phyloP scores from a whole-genome alignment of 176 grass and related monocot species.

The Raddia distichophylla region DNA sequence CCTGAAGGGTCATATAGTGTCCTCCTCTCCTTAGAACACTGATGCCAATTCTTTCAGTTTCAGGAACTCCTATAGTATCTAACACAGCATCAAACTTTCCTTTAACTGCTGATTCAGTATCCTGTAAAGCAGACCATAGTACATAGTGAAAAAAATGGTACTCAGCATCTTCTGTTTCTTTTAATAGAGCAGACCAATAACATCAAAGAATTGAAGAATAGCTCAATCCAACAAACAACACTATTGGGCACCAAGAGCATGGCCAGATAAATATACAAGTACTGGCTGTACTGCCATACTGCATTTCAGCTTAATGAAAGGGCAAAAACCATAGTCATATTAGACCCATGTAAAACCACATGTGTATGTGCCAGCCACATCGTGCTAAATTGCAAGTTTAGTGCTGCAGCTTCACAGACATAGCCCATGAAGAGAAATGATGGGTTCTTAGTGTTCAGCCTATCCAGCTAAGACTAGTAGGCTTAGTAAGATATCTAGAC shows the following conservation, averaged over 20 bases:
- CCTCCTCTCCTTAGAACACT: constrained; percentile 90
- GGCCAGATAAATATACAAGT: neutral
- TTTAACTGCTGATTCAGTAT: constrained; percentile 69
- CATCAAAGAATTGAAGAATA: neutral
- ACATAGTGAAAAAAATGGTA: neutral
- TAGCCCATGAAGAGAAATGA: neutral
- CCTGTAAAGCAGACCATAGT: constrained; percentile 53
- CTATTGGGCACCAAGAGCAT: neutral
- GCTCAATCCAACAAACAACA: neutral
- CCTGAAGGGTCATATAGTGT: constrained; percentile 99
- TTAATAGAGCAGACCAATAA: neutral
- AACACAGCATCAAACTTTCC: constrained; percentile 92
- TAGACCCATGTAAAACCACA: neutral
- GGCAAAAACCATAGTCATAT: neutral
- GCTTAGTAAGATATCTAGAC: neutral
- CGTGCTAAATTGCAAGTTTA: neutral
- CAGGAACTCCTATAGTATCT: constrained; percentile 87
- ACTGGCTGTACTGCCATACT: neutral
- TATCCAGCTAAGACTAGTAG: neutral
- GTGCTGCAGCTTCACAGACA: neutral
- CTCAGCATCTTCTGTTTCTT: neutral
- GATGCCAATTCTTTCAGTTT: constrained; percentile 83
- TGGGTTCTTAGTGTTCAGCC: neutral
- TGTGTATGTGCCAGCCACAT: neutral
- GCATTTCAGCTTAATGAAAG: constrained; percentile 19